phyloP scores from a whole-genome alignment of 768 basidiomycete genomes.

The Coprinellus aureogranulatus region DNA sequence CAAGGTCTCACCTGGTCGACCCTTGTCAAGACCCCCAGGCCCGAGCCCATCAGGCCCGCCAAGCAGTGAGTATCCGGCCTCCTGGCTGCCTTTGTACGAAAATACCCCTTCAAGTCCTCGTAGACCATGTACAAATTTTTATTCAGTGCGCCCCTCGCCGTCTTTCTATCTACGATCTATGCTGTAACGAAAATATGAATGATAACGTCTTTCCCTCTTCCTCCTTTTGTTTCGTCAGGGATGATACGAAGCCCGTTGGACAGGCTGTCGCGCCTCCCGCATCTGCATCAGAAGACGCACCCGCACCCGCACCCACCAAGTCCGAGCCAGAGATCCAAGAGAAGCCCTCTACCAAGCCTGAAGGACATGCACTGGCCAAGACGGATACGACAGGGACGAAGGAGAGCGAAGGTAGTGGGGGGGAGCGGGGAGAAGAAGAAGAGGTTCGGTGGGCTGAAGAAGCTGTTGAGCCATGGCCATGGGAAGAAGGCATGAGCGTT shows the following conservation, averaged over 20 bases:
- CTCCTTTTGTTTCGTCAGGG: neutral
- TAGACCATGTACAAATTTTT: too few relatives aligned
- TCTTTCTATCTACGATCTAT: neutral
- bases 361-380: neutral
- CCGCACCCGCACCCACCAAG: neutral
- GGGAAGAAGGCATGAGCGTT: too few relatives aligned
- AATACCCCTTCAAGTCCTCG: neutral
- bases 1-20: neutral
- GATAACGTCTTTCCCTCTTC: too few relatives aligned
- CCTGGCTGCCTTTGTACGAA: neutral
- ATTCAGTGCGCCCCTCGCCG: too few relatives aligned
- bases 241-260: too few relatives aligned
- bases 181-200: neutral
- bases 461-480: neutral
- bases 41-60: neutral
- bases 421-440: neutral
- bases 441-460: neutral
- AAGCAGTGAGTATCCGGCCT: neutral
- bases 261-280: too few relatives aligned
- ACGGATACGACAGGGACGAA: neutral
- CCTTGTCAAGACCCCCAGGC: neutral
- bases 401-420: neutral
- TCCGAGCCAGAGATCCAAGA: neutral
- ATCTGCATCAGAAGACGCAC: too few relatives aligned
- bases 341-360: too few relatives aligned